Conservation (phyloP, 441 rosid species). For the Adansonia gregorii region DNA sequence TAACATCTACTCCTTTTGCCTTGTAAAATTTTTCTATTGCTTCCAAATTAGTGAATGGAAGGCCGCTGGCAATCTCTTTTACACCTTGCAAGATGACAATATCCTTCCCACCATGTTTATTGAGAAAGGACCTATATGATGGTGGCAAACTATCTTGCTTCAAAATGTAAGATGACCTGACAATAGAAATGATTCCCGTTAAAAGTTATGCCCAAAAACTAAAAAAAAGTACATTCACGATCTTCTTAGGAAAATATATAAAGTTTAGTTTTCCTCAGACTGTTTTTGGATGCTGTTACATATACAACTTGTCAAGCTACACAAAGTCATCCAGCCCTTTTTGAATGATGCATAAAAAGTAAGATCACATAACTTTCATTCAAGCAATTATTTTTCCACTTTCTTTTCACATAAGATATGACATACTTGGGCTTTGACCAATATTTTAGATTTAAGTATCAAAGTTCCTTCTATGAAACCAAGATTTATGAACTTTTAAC, state of each 20-base stretch:
- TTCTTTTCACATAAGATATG: neutral
- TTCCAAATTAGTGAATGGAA: constrained; percentile 66
- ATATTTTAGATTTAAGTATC: neutral
- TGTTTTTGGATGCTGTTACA: neutral
- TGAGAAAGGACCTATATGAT: constrained; percentile 87
- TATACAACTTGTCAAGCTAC: constrained; percentile 9
- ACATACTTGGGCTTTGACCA: neutral
- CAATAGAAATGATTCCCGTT: constrained; percentile 23
- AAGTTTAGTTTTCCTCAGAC: neutral
- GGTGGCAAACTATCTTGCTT: constrained; percentile 90
- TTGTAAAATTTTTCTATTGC: constrained; percentile 72
- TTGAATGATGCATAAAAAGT: neutral
- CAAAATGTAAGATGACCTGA: constrained; percentile 90
- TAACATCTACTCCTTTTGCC: constrained; percentile 68
- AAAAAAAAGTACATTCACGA: neutral
- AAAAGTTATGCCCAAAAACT: neutral
- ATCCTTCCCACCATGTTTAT: constrained; percentile 91
- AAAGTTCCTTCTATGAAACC: neutral
- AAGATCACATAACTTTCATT: neutral
- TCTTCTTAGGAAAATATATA: neutral
- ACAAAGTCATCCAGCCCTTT: neutral
- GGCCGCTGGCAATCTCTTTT: constrained; percentile 66
- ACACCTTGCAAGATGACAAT: constrained; percentile 66
- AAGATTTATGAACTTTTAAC: neutral
- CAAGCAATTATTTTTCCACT: neutral